Percentiles rank a stretch among this genome's conserved stretches.
Conservation (phyloP, 331 rosid genomes). For the Dryas integrifolia region DNA sequence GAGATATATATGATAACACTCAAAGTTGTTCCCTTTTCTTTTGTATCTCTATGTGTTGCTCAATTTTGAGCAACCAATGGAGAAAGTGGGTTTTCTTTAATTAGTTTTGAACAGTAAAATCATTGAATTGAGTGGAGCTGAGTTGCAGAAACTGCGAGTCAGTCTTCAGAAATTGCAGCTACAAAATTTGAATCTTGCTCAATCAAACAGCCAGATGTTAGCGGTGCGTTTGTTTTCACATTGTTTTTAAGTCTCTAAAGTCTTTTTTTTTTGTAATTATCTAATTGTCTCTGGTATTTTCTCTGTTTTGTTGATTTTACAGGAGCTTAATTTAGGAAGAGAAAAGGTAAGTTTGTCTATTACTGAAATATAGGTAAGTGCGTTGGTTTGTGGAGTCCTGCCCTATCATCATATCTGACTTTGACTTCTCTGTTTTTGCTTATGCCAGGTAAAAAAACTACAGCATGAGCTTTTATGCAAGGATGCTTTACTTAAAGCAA, state of each 20-base stretch:
- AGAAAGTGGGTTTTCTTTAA: slow-evolving; percentile 24
- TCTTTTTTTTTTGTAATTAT: not conserved
- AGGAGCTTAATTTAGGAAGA: slow-evolving; percentile 81
- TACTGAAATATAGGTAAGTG: not conserved
- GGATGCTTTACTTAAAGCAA: slow-evolving; percentile 62
- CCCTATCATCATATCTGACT: slow-evolving; percentile 9
- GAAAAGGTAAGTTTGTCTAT: slow-evolving; percentile 52
- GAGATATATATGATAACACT: not conserved
- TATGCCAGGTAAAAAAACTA: slow-evolving; percentile 58
- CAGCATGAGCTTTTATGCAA: slow-evolving; percentile 74
- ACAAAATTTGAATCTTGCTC: slow-evolving; percentile 83
- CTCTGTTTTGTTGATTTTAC: slow-evolving; percentile 25
- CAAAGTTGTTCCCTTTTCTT: not conserved
- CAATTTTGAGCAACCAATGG: not conserved
- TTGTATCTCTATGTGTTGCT: not conserved
- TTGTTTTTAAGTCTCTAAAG: not conserved
- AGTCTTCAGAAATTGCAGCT: slow-evolving; percentile 67
- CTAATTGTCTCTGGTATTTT: slow-evolving; percentile 7
- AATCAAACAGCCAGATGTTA: slow-evolving; percentile 67
- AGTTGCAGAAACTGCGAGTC: slow-evolving; percentile 56
- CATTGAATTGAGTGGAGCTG: slow-evolving; percentile 63
- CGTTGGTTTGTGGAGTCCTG: not conserved
- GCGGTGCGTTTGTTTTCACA: slow-evolving; percentile 43
- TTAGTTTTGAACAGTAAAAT: slow-evolving; percentile 47
- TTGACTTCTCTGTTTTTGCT: slow-evolving; percentile 4